A percentile compares a stretch with the other conserved stretches of the same genome.
These are phyloP conservation scores for Iris pallida DNA, from an alignment of 116 monocot genomes.

Conservation along the genomic window DNA sequence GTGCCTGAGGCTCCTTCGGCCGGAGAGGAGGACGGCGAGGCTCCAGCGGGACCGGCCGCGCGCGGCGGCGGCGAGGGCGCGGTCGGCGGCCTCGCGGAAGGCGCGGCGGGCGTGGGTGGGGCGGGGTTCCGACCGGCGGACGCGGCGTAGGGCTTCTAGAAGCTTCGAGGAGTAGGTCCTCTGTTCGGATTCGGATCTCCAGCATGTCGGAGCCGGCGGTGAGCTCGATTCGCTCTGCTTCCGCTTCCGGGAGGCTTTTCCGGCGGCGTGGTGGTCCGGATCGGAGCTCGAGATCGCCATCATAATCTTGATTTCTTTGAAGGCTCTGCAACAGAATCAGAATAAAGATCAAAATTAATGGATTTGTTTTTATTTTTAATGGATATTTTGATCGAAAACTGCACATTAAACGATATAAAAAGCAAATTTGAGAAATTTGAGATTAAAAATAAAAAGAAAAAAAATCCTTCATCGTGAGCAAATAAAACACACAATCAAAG, in stretches of 20 bases:
- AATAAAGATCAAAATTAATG: too few species aligned
- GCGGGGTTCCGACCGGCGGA: conserved; percentile 9
- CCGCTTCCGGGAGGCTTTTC: conserved; percentile 16
- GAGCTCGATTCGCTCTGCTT: conserved; percentile 12
- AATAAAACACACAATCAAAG: too few species aligned
- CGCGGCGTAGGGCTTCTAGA: conserved; percentile 54
- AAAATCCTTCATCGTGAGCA: too few species aligned
- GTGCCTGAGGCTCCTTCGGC: conserved; percentile 23
- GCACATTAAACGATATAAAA: too few species aligned
- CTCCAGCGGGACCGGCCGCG: conserved; percentile 66
- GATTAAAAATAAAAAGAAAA: too few species aligned
- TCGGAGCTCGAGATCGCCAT: conserved; percentile 17
- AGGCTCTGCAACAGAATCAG: too few species aligned
- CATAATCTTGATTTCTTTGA: neutral
- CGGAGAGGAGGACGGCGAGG: conserved; percentile 41
- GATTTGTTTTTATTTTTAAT: too few species aligned
- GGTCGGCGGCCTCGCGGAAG: conserved; percentile 50
- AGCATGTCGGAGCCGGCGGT: conserved; percentile 15
- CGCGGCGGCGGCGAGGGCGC: conserved; percentile 47
- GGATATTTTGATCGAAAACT: too few species aligned
- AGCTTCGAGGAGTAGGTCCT: conserved; percentile 66
- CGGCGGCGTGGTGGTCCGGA: neutral
- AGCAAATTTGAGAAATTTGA: too few species aligned
- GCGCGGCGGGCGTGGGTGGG: conserved; percentile 10
- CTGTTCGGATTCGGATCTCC: conserved; percentile 42